Percentiles rank a stretch among this genome's conserved stretches.
Conservation (phyloP, 1,139 yeast genomes). For the Debaryomycetaceae sp. region DNA sequence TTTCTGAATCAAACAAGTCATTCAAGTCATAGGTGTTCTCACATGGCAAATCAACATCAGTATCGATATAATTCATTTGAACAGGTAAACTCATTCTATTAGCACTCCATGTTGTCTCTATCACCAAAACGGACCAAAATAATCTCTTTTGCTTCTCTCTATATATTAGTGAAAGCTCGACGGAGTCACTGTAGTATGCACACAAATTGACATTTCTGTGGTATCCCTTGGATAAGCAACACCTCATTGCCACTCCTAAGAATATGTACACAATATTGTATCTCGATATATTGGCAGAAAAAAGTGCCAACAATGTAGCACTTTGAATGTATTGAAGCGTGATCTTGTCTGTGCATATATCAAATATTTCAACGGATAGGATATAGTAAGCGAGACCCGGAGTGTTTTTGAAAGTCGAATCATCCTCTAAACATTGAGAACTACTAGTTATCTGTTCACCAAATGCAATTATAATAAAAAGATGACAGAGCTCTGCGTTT, state of each 20-base stretch:
- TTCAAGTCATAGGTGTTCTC: slow-evolving; percentile 29
- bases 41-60: slow-evolving; percentile 46
- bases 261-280: slow-evolving; percentile 48
- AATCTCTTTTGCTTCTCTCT: slow-evolving; percentile 42
- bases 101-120: slow-evolving; percentile 50
- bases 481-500: slow-evolving; percentile 19
- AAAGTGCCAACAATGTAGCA: slow-evolving; percentile 44
- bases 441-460: slow-evolving; percentile 30
- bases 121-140: slow-evolving; percentile 55
- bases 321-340: slow-evolving; percentile 40
- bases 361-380: slow-evolving; percentile 38
- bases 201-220: slow-evolving; percentile 33
- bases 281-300: slow-evolving; percentile 45
- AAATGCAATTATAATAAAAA: slow-evolving; percentile 33
- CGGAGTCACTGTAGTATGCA: slow-evolving; percentile 1
- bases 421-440: background rate
- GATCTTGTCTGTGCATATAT: slow-evolving; percentile 38
- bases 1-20: slow-evolving; percentile 30
- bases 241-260: slow-evolving; percentile 48
- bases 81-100: slow-evolving; percentile 27
- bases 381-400: slow-evolving; percentile 40
- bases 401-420: slow-evolving; percentile 5
- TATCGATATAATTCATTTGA: slow-evolving; percentile 47
- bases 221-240: slow-evolving; percentile 42
- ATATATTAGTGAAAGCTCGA: slow-evolving; percentile 6